Evolutionary conservation across 2,329 filamentous ascomycete species (phyloP), one percentile per base, ranked within the genome.

Genomic region (Nectriaceae sp.): DNA sequence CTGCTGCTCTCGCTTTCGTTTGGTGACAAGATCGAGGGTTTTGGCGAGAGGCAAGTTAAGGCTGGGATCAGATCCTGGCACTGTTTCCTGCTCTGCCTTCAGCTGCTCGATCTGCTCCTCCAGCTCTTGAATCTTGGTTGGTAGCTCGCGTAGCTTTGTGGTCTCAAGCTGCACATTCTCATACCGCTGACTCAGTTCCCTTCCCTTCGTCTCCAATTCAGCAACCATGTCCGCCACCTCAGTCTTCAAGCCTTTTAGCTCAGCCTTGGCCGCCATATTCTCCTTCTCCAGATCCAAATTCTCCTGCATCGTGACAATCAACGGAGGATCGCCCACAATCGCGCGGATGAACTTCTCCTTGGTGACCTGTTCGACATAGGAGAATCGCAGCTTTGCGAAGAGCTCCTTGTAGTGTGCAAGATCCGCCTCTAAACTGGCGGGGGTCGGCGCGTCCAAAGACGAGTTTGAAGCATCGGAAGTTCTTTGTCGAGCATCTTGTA

Each of bases 301-400:
- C 65, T 97, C 92, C 60, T 85, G 81, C 37, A 86, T 83, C 35
- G 87, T 87, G 49, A 96, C 89, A 39, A 97, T 87, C 15, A 92
- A 78, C 0, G 93, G 94, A 41, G 92, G 90, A 54, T 96, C 89
- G 54, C 90, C 90, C 15, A 95, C 90, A 60, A 97, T 95, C 55
- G 89, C 87, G 58, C 91, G 89, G 46, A 99, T 86, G 70, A 97
- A 97, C 65, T 96, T 96, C 69, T 99, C 94, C 72, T 97, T 99
- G 38, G 93, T 97, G 54, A 97, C 91, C 75, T 97, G 94, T 72
- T 99, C 94, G 60, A 97, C 88, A 71, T 97, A 97, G 56, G 89
- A 95, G 76, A 97, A 97, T 60, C 93, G 90, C 33, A 97, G 80
- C 73, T 99, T 97, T 36, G 90, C 88, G 71, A 97, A 99, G 18